These are phyloP conservation scores for Fusarium hainanense DNA, from an alignment of 2,329 filamentous ascomycete species.

Conservation along the genomic window DNA sequence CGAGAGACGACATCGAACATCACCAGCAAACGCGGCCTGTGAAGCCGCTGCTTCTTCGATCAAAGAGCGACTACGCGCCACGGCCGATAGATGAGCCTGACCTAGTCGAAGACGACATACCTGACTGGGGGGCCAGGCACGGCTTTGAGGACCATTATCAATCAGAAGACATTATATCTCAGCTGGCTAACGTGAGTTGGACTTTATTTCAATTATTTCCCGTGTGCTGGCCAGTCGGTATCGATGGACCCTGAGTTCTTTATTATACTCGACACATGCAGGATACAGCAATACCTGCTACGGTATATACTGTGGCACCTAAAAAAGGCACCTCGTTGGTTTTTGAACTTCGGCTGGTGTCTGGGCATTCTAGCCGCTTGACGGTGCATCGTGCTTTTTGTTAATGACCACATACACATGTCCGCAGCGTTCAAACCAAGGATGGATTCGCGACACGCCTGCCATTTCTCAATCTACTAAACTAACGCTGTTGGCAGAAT, in stretches of 20 bases:
- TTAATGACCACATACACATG: neutral
- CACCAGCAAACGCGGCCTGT: constrained; percentile 53
- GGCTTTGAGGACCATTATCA: constrained; percentile 94
- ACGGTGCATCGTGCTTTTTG: neutral
- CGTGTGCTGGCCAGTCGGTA: constrained; percentile 14
- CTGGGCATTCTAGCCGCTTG: neutral
- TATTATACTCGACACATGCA: constrained; percentile 12
- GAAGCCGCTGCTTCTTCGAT: constrained; percentile 65
- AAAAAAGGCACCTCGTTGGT: neutral
- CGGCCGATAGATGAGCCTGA: constrained; percentile 57
- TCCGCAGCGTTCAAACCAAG: neutral
- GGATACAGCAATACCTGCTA: neutral
- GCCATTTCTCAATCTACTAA: neutral
- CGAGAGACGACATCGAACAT: constrained; percentile 50
- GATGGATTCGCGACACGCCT: neutral
- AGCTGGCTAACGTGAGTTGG: constrained; percentile 79
- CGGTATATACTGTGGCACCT: constrained; percentile 4
- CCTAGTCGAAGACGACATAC: constrained; percentile 58
- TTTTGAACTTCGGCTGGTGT: neutral
- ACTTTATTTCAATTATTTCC: constrained; percentile 26
- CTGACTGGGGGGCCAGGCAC: constrained; percentile 74
- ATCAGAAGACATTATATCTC: constrained; percentile 87
- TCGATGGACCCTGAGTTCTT: constrained; percentile 51
- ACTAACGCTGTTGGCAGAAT: constrained; percentile 66
- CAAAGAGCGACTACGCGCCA: constrained; percentile 66